Conservation (phyloP, 2,329 filamentous ascomycete genomes). For the Clarireedia sp. region DNA sequence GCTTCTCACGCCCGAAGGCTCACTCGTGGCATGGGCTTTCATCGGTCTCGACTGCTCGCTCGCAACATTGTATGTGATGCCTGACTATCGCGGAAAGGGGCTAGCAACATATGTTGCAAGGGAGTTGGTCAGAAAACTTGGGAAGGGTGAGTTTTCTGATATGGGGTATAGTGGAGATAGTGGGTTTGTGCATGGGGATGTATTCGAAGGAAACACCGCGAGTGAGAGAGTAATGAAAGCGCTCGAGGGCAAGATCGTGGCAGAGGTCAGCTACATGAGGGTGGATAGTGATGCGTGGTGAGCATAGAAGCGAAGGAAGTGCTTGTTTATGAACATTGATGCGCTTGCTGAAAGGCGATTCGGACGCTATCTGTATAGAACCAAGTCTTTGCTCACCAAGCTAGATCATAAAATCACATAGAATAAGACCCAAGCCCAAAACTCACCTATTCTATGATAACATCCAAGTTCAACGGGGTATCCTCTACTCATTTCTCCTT, state of each 20-base stretch:
- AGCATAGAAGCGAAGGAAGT: neutral
- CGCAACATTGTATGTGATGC: slow-evolving; percentile 26
- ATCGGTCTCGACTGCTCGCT: slow-evolving; percentile 24
- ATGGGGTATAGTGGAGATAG: slow-evolving; percentile 23
- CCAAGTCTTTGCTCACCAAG: too few relatives aligned
- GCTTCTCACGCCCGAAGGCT: slow-evolving; percentile 13
- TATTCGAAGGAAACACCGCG: slow-evolving; percentile 23
- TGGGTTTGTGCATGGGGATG: slow-evolving; percentile 27
- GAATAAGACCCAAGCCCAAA: too few relatives aligned
- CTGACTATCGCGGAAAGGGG: slow-evolving; percentile 22
- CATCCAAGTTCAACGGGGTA: too few relatives aligned
- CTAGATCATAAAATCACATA: too few relatives aligned
- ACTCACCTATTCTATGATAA: too few relatives aligned
- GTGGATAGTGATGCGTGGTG: slow-evolving; percentile 21
- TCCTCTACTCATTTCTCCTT: neutral
- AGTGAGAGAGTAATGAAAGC: slow-evolving; percentile 28
- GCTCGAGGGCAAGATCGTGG: slow-evolving; percentile 14
- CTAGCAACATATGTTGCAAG: slow-evolving; percentile 22
- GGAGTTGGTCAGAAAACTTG: slow-evolving; percentile 17
- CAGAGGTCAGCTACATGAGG: slow-evolving; percentile 21
- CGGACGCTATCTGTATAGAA: too few relatives aligned
- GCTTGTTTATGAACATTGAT: neutral
- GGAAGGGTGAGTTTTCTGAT: slow-evolving; percentile 20
- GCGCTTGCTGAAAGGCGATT: too few relatives aligned
- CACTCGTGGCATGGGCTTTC: slow-evolving; percentile 26